Base-by-base conservation (phyloP, 2,329 filamentous ascomycete species). In the Penicillium sp. region DNA sequence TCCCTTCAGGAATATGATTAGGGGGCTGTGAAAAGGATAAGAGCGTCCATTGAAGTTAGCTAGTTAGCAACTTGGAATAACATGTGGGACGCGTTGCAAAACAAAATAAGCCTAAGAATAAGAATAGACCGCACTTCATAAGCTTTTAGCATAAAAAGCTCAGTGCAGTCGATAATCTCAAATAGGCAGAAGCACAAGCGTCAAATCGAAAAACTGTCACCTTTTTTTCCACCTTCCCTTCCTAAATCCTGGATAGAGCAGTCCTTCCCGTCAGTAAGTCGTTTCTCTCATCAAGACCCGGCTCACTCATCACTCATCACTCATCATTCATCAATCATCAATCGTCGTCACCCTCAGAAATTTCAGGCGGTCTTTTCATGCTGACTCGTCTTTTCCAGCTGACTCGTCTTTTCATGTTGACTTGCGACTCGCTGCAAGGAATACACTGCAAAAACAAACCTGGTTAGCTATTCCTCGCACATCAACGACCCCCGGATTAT, bases 341-440 rank as follows among this genome's bases (percentile, higher is more conserved):
- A 4, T 22, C 18, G 18, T 23, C 7, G 27, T 10, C 23, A 16
- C 16, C 16, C 58, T 73, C 85, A 90, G 71, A 20, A 20, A 20
- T 20, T 3, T 20, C 18, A 20, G 18, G 4, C 18, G 59, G 82
- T 86, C 79, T 90, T 91, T 78, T 94, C 88, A 77, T 95, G 89
- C 74, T 93, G 87, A 52, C 86, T 93, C 45, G 88, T n/a, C n/a
- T n/a, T n/a, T n/a, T n/a, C n/a, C n/a, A n/a, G n/a, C n/a, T n/a
- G n/a, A n/a, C 83, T 77, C 58, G 82, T 86, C 79, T 90, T 91
- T 78, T 94, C 88, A 77, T 95, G 89, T 74, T 93, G 87, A 52
- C 86, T 93, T 45, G 88, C 91, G 58, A 93, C 87, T 72, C 89
- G 86, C 77, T 94, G 87, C 69, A 94, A 79, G 51, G 86, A 89